phyloP scores from a whole-genome alignment of 805 yeast species.

The Saccharomycopsis babjevae region DNA sequence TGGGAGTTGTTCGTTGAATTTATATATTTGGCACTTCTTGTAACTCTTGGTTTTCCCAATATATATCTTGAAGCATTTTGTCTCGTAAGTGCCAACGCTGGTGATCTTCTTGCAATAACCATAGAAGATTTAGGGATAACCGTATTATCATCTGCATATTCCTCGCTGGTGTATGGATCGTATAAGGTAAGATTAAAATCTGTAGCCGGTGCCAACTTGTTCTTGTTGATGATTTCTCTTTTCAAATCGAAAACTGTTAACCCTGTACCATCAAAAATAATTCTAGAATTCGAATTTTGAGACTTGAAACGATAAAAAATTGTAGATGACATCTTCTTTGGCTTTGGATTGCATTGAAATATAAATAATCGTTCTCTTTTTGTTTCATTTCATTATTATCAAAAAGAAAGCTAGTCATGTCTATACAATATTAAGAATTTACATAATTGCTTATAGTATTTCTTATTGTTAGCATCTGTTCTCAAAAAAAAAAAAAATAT shows the following conservation, averaged over 20 bases:
- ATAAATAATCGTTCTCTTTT: no score
- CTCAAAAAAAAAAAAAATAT: no score
- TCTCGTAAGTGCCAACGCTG: slow-evolving; percentile 42
- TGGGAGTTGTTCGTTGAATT: slow-evolving; percentile 20
- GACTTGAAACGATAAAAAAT: slow-evolving; percentile 82
- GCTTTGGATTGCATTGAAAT: no score
- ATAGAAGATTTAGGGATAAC: slow-evolving; percentile 86
- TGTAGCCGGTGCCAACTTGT: slow-evolving; percentile 71
- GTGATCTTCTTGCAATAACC: slow-evolving; percentile 71
- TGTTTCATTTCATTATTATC: no score
- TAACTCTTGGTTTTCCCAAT: slow-evolving; percentile 17
- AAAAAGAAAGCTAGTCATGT: no score
- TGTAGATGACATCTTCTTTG: slow-evolving; percentile 59
- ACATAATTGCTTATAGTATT: no score
- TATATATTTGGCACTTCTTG: slow-evolving; percentile 2
- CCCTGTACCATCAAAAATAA: slow-evolving; percentile 93
- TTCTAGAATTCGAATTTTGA: slow-evolving; percentile 67
- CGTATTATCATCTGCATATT: slow-evolving; percentile 78
- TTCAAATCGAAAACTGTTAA: slow-evolving; percentile 90
- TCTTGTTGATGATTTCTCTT: slow-evolving; percentile 75
- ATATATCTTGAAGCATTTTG: slow-evolving; percentile 50
- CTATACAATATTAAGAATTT: no score
- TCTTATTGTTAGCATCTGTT: no score
- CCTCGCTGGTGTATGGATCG: slow-evolving; percentile 62
- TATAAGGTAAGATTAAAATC: slow-evolving; percentile 72